Evolutionary conservation across 2,329 filamentous ascomycete species (phyloP).

Genomic region (Diaporthe ilicicola): DNA sequence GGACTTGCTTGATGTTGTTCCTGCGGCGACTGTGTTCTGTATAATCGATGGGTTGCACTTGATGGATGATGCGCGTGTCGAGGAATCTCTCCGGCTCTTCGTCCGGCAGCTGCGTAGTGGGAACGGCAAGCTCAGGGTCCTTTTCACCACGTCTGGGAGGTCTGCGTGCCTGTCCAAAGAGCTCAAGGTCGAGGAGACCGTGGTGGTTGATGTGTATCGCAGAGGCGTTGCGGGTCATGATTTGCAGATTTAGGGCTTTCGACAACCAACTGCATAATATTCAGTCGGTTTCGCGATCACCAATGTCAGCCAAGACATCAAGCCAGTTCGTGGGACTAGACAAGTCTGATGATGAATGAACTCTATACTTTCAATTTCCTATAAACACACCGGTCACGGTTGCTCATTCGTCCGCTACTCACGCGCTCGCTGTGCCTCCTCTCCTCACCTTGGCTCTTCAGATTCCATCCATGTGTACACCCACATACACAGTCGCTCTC

Average conservation of each 20-base stretch:
- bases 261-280: no score
- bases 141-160: conserved; percentile 12
- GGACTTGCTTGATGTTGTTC: not conserved
- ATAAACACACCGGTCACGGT: not conserved
- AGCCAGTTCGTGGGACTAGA: no score
- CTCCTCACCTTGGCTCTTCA: not conserved
- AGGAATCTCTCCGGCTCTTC: not conserved
- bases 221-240: no score
- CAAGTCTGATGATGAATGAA: not conserved
- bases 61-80: conserved; percentile 10
- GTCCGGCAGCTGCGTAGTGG: not conserved
- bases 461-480: not conserved
- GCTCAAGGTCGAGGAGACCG: no score
- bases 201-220: no score
- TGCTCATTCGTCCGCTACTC: not conserved
- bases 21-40: conserved; percentile 1
- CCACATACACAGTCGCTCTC: not conserved
- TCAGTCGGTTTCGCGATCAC: no score
- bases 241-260: no score
- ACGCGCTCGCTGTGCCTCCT: not conserved
- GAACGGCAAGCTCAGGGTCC: not conserved
- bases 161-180: conserved; percentile 27
- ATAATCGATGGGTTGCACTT: conserved; percentile 22
- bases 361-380: conserved; percentile 9
- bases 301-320: not conserved